Evolutionary conservation across 2,329 filamentous ascomycete species (phyloP), one percentile per base, ranked within the genome.

Genomic region (Tolypocladium nubicola): DNA sequence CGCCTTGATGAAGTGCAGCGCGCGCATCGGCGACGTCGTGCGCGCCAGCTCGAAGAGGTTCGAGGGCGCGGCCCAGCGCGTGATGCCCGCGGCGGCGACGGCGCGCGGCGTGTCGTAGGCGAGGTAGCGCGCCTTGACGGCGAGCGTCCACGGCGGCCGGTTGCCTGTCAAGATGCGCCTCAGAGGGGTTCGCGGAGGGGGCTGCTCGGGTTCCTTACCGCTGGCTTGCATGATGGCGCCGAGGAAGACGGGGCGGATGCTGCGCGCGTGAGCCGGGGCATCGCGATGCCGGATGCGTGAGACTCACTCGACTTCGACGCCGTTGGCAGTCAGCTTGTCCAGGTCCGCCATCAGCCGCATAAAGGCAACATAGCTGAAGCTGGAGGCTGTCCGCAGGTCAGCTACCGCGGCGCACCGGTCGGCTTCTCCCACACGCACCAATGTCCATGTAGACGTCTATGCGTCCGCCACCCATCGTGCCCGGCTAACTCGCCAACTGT

Each of bases 191-290:
- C 19, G 38, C 39, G 55, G 5, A 41, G 11, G 13, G 19, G 37
- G 16, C 16, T 38, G 16, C 21, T 52, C 35, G 26, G 39, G 35
- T 60, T 33, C 60, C 69, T 57, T 71, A 84, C 82, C 82, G 50
- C 79, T 79, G 23, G 75, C 77, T 40, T 76, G 74, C 66, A 85
- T 88, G 66, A 89, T 82, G 52, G 79, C 86, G 33, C 83, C 85
- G 16, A 93, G 76, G 66, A 92, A 86, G 55, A 91, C 78, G 16
- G 89, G 89, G 61, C 87, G 79, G 63, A 88, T 81, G 54, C 86
- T 89, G 61, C 35, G 49, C 2, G 23, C 9, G 4, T 49, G 40
- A 40, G 60, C 50, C 26, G 23, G 16, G 26, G 4, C 6, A 6
- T 30, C 26, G 6, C 6, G 26, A 6, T 6, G 26, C 6, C 1